Evolutionary conservation across 371 early-diverging fungal species (phyloP).

Genomic region (Vairimorpha apis): DNA sequence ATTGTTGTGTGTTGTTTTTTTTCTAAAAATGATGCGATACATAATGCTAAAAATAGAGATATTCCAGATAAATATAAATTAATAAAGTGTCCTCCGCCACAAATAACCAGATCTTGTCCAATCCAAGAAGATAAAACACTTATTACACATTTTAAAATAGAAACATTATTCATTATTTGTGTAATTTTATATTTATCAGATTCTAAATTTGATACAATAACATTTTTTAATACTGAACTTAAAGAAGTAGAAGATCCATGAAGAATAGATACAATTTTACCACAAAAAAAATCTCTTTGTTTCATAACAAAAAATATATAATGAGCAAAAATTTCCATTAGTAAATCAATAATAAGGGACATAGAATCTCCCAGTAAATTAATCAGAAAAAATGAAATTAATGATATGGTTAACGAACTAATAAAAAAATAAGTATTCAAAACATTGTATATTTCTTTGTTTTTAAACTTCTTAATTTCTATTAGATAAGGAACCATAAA

Average conservation of each 20-base stretch:
- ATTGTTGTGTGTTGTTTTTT: neutral
- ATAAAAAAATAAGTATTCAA: slow-evolving; percentile 54
- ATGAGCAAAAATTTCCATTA: slow-evolving; percentile 42
- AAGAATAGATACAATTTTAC: slow-evolving; percentile 29
- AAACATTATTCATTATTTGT: slow-evolving; percentile 15
- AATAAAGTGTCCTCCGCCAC: slow-evolving; percentile 23
- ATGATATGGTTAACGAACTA: slow-evolving; percentile 41
- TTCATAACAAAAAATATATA: slow-evolving; percentile 44
- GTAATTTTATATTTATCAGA: slow-evolving; percentile 25
- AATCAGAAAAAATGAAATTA: slow-evolving; percentile 42
- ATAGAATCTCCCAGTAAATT: slow-evolving; percentile 33
- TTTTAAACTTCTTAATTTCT: slow-evolving; percentile 52
- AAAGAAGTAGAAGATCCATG: slow-evolving; percentile 37
- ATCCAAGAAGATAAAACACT: slow-evolving; percentile 50
- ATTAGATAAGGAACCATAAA: slow-evolving; percentile 57
- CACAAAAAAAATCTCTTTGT: slow-evolving; percentile 22
- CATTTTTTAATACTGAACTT: slow-evolving; percentile 37
- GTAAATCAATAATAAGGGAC: slow-evolving; percentile 37
- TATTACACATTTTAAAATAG: slow-evolving; percentile 39
- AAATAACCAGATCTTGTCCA: slow-evolving; percentile 54
- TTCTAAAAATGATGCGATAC: slow-evolving; percentile 9
- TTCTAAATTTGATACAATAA: slow-evolving; percentile 34
- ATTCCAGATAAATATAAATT: slow-evolving; percentile 37
- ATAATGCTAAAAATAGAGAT: slow-evolving; percentile 12
- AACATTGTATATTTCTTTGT: slow-evolving; percentile 51